These are phyloP conservation scores for Suillus americanus DNA, from an alignment of 768 basidiomycete species.

Conservation along the genomic window DNA sequence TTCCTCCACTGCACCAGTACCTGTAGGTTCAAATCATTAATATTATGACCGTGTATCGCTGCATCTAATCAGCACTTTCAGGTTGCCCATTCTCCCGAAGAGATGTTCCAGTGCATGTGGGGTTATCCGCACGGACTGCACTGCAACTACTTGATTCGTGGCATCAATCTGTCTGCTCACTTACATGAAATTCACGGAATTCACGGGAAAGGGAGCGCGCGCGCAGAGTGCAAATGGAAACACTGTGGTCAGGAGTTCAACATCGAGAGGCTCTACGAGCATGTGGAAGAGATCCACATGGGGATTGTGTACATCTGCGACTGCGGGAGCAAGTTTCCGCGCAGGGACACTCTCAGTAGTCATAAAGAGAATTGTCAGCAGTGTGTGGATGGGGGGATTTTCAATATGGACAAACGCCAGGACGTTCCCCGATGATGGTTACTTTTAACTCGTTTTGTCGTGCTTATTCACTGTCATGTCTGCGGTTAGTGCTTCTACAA, in stretches of 20 bases:
- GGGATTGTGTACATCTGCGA: neutral
- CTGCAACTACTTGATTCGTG: neutral
- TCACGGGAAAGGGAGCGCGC: neutral
- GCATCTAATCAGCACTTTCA: neutral
- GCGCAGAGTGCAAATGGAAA: neutral
- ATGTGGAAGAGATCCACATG: neutral
- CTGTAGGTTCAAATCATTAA: neutral
- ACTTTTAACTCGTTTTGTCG: neutral
- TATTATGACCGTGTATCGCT: neutral
- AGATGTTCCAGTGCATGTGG: constrained; percentile 1
- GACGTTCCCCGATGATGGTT: neutral
- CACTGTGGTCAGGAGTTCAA: neutral
- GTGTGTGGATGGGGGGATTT: neutral
- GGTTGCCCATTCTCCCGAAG: neutral
- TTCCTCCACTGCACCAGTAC: neutral
- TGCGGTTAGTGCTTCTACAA: neutral
- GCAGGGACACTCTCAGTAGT: neutral
- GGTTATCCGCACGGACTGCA: neutral
- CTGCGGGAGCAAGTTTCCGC: neutral
- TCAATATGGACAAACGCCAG: neutral
- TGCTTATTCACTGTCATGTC: neutral
- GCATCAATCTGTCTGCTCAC: neutral
- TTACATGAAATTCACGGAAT: neutral
- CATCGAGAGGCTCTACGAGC: neutral
- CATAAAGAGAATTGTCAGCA: neutral